phyloP scores from a whole-genome alignment of 805 yeast species.

The Wickerhamiella australiensis region DNA sequence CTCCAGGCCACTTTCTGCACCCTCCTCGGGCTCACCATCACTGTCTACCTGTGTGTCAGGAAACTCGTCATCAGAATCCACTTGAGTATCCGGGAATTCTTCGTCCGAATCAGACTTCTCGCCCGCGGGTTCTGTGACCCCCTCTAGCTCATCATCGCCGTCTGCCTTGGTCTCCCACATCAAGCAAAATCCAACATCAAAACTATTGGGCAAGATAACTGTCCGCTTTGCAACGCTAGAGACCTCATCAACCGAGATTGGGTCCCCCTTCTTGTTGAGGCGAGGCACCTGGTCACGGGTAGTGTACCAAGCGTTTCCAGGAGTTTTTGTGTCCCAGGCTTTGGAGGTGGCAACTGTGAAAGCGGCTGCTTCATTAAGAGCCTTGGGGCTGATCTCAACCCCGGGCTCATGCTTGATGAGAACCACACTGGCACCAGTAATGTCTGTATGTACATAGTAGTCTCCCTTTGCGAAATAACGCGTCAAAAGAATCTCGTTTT shows the following conservation, averaged over 20 bases:
- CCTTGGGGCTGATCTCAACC: constrained; percentile 61
- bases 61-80: constrained; percentile 23
- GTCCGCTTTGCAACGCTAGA: constrained; percentile 41
- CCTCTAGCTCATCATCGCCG: constrained; percentile 19
- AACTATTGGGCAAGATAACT: constrained; percentile 56
- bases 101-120: constrained; percentile 19
- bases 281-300: constrained; percentile 57
- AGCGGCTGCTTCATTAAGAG: constrained; percentile 81
- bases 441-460: constrained; percentile 58
- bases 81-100: constrained; percentile 23
- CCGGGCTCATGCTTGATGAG: constrained; percentile 69
- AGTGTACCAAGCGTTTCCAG: constrained; percentile 80
- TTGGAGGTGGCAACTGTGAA: constrained; percentile 64
- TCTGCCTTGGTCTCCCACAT: constrained; percentile 47
- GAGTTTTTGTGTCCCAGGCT: constrained; percentile 82
- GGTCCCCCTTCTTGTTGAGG: constrained; percentile 36
- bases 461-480: constrained; percentile 68
- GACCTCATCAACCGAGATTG: constrained; percentile 51
- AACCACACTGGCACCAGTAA: constrained; percentile 61
- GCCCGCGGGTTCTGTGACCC: constrained; percentile 10
- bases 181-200: constrained; percentile 83
- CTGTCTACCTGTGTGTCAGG: constrained; percentile 24
- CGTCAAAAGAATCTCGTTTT: constrained; percentile 67
- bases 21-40: constrained; percentile 15
- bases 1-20: too few relatives aligned